Evolutionary conservation across 2,329 filamentous ascomycete species (phyloP), one percentile per base, ranked within the genome.

Genomic region (Ophiosphaerella herpotricha): DNA sequence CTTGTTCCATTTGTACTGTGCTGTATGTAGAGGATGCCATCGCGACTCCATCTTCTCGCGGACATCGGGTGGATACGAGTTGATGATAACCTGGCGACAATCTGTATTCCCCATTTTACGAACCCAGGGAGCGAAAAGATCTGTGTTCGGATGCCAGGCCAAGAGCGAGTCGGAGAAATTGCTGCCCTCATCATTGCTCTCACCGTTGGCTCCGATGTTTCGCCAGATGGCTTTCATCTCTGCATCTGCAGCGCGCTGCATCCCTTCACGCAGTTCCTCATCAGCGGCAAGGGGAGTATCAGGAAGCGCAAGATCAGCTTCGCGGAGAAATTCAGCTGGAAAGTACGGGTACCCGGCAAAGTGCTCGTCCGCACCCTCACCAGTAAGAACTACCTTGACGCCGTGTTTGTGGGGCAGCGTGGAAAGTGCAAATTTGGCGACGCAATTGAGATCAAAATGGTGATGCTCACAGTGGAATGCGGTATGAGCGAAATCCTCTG

Each of bases 381-480:
- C 76, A 1, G 80, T 82, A 6, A 85, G 66, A 2, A 84, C 76
- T 5, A 83, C 81, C 48, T 81, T 81, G 61, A 78, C 74, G 3
- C 80, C 81, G 16, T 75, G 65, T 43, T 77, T 68, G 18, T 67
- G 73, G 0, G 77, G 73, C 1, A 78, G 54, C 32, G 74, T 72
- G 1, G 79, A 79, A 5, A 84, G 71, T 7, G 75, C 75, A 48
- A 75, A 79, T 54, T 81, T 81, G 33, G 75, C 80, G 13, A 83
- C 74, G 33, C 68, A 76, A 62, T 83, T 83, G 36, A 84, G 74
- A 57, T 84, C 80, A 2, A 73, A 64, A 24, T 75, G 70, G 36
- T 75, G 75, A 43, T 75, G 70, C 57, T 81, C 78, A 50, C 70
- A 72, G 50, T 78, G 73, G 69, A 71, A 80, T 7, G 73, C 72